Conservation (phyloP, 345 rosid genomes). For the Gossypium ekmanianum region DNA sequence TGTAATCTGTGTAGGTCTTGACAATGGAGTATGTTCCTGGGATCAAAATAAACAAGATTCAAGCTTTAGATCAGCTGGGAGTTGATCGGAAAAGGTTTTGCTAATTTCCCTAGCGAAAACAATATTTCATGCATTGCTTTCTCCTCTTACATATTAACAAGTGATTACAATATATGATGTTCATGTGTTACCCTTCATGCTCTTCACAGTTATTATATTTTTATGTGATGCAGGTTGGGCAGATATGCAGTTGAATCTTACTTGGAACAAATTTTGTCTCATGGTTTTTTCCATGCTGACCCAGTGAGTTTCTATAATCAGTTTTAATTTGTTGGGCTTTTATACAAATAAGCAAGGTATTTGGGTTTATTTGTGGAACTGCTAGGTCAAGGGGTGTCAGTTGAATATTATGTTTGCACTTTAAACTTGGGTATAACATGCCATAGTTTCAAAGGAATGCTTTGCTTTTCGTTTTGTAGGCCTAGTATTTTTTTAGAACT, state of each 20-base stretch:
- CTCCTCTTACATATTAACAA: neutral
- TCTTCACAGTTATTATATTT: constrained; percentile 8
- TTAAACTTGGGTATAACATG: neutral
- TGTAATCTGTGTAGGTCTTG: constrained; percentile 53
- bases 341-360: neutral
- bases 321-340: neutral
- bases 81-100: constrained; percentile 36
- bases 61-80: constrained; percentile 86
- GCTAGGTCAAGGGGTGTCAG: neutral
- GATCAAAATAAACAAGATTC: constrained; percentile 86
- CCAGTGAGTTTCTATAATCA: constrained; percentile 53
- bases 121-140: neutral
- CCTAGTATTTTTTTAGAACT: neutral
- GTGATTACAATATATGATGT: neutral
- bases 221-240: constrained; percentile 57
- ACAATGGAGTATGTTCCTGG: constrained; percentile 99
- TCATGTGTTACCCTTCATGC: neutral
- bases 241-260: constrained; percentile 98
- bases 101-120: neutral
- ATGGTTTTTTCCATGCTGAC: constrained; percentile 98
- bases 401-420: neutral
- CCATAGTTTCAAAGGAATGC: neutral
- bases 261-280: constrained; percentile 95
- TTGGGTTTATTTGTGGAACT: neutral
- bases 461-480: neutral